Evolutionary conservation across 1,284 basidiomycete genomes (phyloP), one percentile per base, ranked within the genome.

Genomic region (Phellopilus nigrolimitatus): DNA sequence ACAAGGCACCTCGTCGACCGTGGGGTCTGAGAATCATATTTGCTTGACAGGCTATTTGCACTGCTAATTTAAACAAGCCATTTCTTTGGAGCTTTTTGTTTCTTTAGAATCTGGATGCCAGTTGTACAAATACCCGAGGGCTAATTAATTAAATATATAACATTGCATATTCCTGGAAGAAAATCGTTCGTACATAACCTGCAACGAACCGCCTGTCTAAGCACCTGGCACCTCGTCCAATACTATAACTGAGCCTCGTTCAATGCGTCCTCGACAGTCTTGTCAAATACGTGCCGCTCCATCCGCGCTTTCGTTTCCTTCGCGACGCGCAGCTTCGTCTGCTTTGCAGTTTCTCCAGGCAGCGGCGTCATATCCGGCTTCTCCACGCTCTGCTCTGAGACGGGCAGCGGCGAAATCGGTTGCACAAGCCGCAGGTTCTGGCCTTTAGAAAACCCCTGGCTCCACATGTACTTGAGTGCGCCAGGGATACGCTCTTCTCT

Each of bases 1-100:
- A 19, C 70, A 45, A 68, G 76, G 55, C 61, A 65, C 9, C 67
- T 84, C 67, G 69, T 78, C 19, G 75, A 82, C 56, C 68, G 72
- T 38, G 77, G 73, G 25, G 72, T 77, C 37, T 80, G 54, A 57
- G 41, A 25, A 47, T 42, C n/a, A n/a, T n/a, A n/a, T n/a, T n/a
- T n/a, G n/a, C n/a, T n/a, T n/a, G n/a, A n/a, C n/a, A n/a, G n/a
- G n/a, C n/a, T n/a, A n/a, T n/a, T n/a, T n/a, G n/a, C n/a, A n/a
- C n/a, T n/a, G n/a, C n/a, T n/a, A n/a, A n/a, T n/a, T n/a, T n/a
- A n/a, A n/a, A 10, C 13, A 6, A 37, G 21, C 22, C 49, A 21
- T 31, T 34, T 8, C 19, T n/a, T 25, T 8, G 10, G 25, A 27
- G 27, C 24, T 25, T 43, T 40, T 21, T 40, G 41, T 12, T 31